phyloP scores from a whole-genome alignment of 345 rosid genomes.

The Mangifera indica region DNA sequence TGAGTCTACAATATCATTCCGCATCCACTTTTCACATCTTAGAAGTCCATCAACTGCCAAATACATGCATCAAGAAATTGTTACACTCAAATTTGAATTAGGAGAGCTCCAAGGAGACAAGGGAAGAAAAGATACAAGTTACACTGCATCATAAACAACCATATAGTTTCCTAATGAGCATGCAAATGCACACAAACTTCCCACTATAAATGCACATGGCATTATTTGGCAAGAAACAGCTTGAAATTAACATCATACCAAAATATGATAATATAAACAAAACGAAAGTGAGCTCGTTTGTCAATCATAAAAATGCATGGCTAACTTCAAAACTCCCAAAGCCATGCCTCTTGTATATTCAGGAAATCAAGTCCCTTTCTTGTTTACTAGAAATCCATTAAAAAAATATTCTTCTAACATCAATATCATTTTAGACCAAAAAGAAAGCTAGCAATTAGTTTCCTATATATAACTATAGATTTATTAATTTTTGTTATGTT shows the following conservation, averaged over 20 bases:
- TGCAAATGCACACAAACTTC: not conserved
- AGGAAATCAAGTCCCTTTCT: not conserved
- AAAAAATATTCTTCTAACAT: conserved; percentile 1
- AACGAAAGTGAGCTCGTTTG: not conserved
- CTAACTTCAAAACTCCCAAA: no score
- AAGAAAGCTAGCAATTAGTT: not conserved
- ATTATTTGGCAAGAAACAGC: not conserved
- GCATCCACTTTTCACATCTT: conserved; percentile 94
- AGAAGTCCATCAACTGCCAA: conserved; percentile 79
- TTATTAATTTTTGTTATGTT: not conserved
- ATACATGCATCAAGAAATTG: conserved; percentile 11
- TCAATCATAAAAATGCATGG: not conserved
- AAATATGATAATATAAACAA: not conserved
- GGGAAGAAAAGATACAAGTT: conserved; percentile 1
- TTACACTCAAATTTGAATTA: not conserved
- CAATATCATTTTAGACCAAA: not conserved
- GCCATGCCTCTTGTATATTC: no score
- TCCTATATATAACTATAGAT: not conserved
- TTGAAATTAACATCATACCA: not conserved
- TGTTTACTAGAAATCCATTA: not conserved
- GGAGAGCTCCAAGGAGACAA: not conserved
- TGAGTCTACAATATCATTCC: conserved; percentile 63
- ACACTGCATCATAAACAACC: conserved; percentile 8
- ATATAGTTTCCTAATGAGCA: not conserved
- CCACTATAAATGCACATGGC: not conserved